Base-by-base conservation (phyloP, 148 eudicot species). In the Nepenthes gracilis region DNA sequence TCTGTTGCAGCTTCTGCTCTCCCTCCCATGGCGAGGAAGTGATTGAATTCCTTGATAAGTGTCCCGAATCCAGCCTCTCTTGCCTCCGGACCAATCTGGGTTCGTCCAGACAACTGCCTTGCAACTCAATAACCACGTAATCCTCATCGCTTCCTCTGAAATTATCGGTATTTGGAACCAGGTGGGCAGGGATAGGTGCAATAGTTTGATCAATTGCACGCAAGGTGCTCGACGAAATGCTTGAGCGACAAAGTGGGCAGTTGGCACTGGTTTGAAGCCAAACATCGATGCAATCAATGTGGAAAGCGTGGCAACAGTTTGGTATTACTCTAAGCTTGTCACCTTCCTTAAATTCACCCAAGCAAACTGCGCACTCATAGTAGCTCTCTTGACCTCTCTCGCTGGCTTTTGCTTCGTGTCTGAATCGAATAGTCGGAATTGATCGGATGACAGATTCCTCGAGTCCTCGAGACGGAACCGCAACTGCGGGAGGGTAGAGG, bases 241-340 rank as follows among this genome's bases (percentile, higher is more conserved):
- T 76, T 1, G 78, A 80, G 56, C 98, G 63, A 60, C 98, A 92
- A 43, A 92, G 84, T 0, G 98, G 98, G 57, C 98, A 92, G 36
- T 86, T 92, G 1, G 80, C 85, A 53, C 75, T 92, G 52, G 57
- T 80, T 58, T 92, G 98, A 6, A 92, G 71, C 98, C 98, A 92
- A 43, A 92, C 78, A 60, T 92, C 98, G 11, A 92, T 88, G 45
- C 98, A 92, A 64, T 92, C 98, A 5, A 92, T 83, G 58, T 92
- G 98, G 49, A 92, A 92, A 0, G 82, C 74, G 23, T 92, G 98
- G 6, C 72, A 73, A 40, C 98, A 92, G 23, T 78, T 80, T 2
- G 98, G 98, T 2, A 88, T 88, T 0, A 77, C 78, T 63, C 96
- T 54, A 0, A 92, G 78, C 53, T 78, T 88, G 64, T 92, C 98